These are phyloP conservation scores for Leptographium flavum DNA, from an alignment of 2,329 filamentous ascomycete genomes.

Conservation along the genomic window DNA sequence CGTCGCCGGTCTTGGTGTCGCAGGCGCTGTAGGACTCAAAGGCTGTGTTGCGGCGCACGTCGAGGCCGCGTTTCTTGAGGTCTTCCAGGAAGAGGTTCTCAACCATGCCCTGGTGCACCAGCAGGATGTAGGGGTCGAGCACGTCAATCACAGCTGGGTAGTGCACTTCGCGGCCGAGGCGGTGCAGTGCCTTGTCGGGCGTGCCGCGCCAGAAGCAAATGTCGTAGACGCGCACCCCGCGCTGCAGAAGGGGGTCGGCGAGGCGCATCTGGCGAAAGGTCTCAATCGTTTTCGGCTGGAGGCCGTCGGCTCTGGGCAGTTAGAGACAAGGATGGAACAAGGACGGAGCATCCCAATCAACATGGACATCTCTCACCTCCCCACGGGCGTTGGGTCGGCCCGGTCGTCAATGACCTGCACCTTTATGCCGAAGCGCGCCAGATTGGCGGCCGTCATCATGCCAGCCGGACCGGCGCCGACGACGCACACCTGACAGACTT, in stretches of 20 bases:
- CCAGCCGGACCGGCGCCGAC: conserved; percentile 42
- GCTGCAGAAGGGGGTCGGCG: conserved; percentile 52
- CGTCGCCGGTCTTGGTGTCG: conserved; percentile 27
- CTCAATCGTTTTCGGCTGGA: conserved; percentile 68
- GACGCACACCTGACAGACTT: conserved; percentile 24
- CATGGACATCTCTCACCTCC: conserved; percentile 12
- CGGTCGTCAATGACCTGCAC: conserved; percentile 44
- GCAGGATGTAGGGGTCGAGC: conserved; percentile 37
- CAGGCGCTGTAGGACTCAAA: conserved; percentile 44
- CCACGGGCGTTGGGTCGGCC: conserved; percentile 37
- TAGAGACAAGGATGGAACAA: neutral
- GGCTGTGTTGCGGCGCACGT: conserved; percentile 48
- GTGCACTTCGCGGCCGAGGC: conserved; percentile 36
- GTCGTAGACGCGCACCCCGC: conserved; percentile 58
- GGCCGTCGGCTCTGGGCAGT: conserved; percentile 44
- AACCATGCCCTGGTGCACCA: conserved; percentile 62
- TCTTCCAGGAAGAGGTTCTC: conserved; percentile 58
- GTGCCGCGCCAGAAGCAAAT: conserved; percentile 57
- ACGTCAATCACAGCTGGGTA: conserved; percentile 44
- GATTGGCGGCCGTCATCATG: conserved; percentile 28
- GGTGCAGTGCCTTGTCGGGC: conserved; percentile 36
- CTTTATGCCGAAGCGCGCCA: conserved; percentile 46
- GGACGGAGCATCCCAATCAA: neutral
- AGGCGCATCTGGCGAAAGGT: conserved; percentile 60
- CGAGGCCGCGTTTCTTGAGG: conserved; percentile 46